Evolutionary conservation across 1,284 basidiomycete genomes (phyloP), one percentile per base, ranked within the genome.

Genomic region (Wolfiporia cocos): DNA sequence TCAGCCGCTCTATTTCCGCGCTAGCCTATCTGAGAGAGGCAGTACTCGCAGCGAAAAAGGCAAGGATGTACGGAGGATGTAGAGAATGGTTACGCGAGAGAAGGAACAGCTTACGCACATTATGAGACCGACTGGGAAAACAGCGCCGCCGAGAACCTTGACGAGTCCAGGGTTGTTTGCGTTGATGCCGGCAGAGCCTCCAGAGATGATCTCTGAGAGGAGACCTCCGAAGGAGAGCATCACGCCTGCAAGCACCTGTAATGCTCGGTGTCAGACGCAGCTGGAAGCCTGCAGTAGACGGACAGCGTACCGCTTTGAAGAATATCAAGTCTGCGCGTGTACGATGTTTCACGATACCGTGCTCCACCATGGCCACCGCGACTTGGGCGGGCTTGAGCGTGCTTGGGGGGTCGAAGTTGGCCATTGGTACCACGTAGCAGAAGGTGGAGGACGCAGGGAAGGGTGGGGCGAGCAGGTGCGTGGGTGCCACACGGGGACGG

Each of bases 191-290:
- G 64, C 56, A 0, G 83, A 73, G 5, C 83, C 83, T 20, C 78
- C 83, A 30, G 70, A 63, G 17, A 84, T 57, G 42, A 86, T 68
- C 48, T 81, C 66, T 22, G 72, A 74, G 33, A 86, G 59, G 14
- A 86, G 62, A n/a, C 79, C 79, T 51, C 83, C 83, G 39, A 85
- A 85, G 4, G 82, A 84, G 5, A 86, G 56, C 74, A 86, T 81
- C 21, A 72, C 70, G 10, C 83, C 83, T 15, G 80, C 83, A 42
- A 78, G 61, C 41, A 84, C 72, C 81, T 85, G 44, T 34, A 15
- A 24, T n/a, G n/a, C n/a, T 20, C 19, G 15, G 21, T 17, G 7
- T 31, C 34, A 45, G 21, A 20, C 12, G 12, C n/a, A 9, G 43
- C 14, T 31, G 36, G 28, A 12, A 3, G 19, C 24, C 9, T 40